Evolutionary conservation across 106 monocot genomes (phyloP).

Genomic region (Iris macrosiphon): DNA sequence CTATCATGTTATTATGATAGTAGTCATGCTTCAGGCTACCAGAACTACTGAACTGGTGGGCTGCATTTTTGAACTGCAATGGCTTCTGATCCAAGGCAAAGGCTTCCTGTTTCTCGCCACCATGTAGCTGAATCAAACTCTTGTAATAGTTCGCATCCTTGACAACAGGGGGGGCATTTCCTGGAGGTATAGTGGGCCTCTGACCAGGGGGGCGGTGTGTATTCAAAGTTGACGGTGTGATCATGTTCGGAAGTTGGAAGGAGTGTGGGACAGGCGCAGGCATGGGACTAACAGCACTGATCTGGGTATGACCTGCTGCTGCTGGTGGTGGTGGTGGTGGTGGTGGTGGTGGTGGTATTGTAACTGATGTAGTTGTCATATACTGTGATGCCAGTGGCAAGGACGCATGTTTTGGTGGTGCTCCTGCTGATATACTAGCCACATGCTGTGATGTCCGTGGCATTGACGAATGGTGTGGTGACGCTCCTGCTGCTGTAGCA

Average conservation of each 20-base stretch:
- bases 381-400: neutral
- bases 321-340: conserved; percentile 2
- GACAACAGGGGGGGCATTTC: neutral
- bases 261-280: neutral
- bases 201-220: neutral
- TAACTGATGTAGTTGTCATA: neutral
- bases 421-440: neutral
- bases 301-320: neutral
- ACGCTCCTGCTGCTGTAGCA: neutral
- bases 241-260: neutral
- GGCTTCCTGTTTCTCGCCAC: conserved; percentile 41
- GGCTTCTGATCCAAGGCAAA: conserved; percentile 2
- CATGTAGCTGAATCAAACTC: conserved; percentile 72
- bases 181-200: neutral
- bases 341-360: neutral
- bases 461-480: no score
- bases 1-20: neutral
- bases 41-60: conserved; percentile 6
- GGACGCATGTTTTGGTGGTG: neutral
- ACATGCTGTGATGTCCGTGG: no score
- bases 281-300: neutral
- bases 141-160: conserved; percentile 56
- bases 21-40: neutral
- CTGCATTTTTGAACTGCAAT: conserved; percentile 10
- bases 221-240: conserved; percentile 2